Evolutionary conservation across 2,329 filamentous ascomycete genomes (phyloP), one percentile per base, ranked within the genome.

Genomic region (Colletotrichum truncatum): DNA sequence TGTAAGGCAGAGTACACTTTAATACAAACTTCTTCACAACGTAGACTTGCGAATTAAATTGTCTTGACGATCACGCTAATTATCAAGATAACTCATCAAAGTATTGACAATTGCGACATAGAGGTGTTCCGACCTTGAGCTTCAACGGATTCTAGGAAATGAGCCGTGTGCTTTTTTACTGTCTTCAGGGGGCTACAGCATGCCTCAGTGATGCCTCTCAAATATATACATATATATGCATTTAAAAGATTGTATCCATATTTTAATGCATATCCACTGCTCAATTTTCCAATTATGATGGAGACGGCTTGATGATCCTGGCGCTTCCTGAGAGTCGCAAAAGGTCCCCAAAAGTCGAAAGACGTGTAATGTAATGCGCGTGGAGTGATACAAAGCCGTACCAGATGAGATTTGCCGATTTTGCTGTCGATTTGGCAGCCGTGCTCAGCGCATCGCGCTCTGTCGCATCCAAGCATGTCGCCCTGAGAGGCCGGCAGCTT

Each of bases 391-490:
- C 26, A 38, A 18, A 6, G 25, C 32, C 21, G 53, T 39, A n/a
- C 8, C 69, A 67, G 64, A 89, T 89, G 87, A 81, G 86, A 76
- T 81, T 88, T 84, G 87, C 85, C 80, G 90, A 87, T 80, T 87
- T 84, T 73, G 80, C 84, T 68, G 82, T 94, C 74, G 92, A 94
- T 80, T 81, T 91, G 71, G 88, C 89, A 70, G 87, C 89, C 66
- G 83, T 94, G 69, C 83, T 91, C 76, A 88, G 85, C 81, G 91
- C 89, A 74, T 90, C 91, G 53, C 87, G 89, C 65, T 86, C 86
- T 32, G 85, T 94, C 66, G 91, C 90, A 51, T 78, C 84, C 51
- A 89, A 86, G 75, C 89, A 91, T 76, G 74, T 87, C 51, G 86
- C 86, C 64, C 79, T 91, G 55, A 82, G 88, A 68, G 75, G 81